Evolutionary conservation across 345 rosid species (phyloP).

Genomic region (Pugionium cornutum): DNA sequence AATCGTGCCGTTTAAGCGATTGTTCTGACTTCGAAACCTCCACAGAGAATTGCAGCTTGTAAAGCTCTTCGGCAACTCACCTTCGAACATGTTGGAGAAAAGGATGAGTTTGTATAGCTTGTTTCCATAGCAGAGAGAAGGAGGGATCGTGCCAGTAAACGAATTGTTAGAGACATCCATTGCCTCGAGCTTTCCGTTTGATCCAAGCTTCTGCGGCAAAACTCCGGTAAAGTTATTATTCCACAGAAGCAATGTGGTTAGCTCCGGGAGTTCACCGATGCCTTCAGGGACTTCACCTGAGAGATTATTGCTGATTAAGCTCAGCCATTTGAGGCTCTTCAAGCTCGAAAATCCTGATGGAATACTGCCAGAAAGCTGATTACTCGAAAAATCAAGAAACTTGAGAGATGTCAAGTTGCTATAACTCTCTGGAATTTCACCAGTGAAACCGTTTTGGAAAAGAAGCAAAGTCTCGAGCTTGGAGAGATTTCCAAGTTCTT

Average conservation of each 20-base stretch:
- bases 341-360: conserved; percentile 58
- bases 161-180: conserved; percentile 80
- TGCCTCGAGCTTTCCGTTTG: conserved; percentile 54
- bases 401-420: conserved; percentile 49
- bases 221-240: conserved; percentile 65
- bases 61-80: conserved; percentile 55
- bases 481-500: conserved; percentile 61
- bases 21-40: conserved; percentile 71
- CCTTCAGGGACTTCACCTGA: conserved; percentile 67
- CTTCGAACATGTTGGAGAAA: conserved; percentile 68
- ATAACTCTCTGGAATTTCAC: conserved; percentile 73
- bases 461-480: conserved; percentile 59
- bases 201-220: conserved; percentile 75
- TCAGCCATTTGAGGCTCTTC: conserved; percentile 56
- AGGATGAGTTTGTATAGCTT: conserved; percentile 76
- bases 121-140: conserved; percentile 71
- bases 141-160: conserved; percentile 73
- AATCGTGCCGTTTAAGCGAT: conserved; percentile 64
- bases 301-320: conserved; percentile 61
- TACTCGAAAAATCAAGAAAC: conserved; percentile 67
- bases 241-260: conserved; percentile 66
- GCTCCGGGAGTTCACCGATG: conserved; percentile 61
- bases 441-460: conserved; percentile 55
- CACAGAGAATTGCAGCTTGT: conserved; percentile 60
- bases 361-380: conserved; percentile 66